Evolutionary conservation across 2,329 filamentous ascomycete species (phyloP).

Genomic region (Akanthomyces uredinophilus): DNA sequence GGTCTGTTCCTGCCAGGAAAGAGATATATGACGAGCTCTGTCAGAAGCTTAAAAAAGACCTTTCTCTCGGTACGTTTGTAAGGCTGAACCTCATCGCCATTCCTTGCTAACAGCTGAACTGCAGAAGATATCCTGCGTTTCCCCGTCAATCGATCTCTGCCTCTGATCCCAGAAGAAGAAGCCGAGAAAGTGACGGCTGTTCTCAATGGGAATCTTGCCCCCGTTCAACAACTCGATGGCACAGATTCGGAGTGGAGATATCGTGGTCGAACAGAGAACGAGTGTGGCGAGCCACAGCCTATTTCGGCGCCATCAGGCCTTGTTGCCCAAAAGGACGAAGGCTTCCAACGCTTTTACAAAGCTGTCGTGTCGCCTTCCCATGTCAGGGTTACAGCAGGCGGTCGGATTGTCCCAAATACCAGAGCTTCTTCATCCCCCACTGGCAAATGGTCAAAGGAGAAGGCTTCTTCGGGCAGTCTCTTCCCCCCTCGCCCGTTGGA

Average conservation of each 20-base stretch:
- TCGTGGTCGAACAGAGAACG: constrained; percentile 39
- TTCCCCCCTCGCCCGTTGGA: constrained; percentile 19
- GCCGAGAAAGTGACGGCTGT: constrained; percentile 4
- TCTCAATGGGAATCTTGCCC: constrained; percentile 14
- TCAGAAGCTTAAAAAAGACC: constrained; percentile 33
- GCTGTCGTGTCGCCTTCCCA: constrained; percentile 64
- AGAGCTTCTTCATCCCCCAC: constrained; percentile 49
- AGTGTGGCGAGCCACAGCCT: constrained; percentile 41
- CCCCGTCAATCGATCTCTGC: constrained; percentile 22
- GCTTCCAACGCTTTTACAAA: constrained; percentile 64
- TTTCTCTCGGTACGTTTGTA: constrained; percentile 35
- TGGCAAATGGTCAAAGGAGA: constrained; percentile 45
- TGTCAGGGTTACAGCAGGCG: constrained; percentile 62
- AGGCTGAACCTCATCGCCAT: not conserved
- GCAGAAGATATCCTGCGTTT: constrained; percentile 30
- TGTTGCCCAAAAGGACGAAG: constrained; percentile 53
- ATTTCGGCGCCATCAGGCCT: constrained; percentile 49
- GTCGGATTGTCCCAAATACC: constrained; percentile 62
- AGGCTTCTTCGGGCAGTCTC: constrained; percentile 20
- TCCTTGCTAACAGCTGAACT: constrained; percentile 13
- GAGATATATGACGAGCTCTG: constrained; percentile 26
- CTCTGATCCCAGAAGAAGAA: constrained; percentile 28
- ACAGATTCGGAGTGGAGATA: constrained; percentile 42
- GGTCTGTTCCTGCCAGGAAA: constrained; percentile 22
- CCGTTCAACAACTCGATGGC: constrained; percentile 32